Percentiles rank a stretch among this genome's conserved stretches.
phyloP scores from a whole-genome alignment of 2,329 filamentous ascomycete genomes.

The Myriosclerotinia duriaeana region DNA sequence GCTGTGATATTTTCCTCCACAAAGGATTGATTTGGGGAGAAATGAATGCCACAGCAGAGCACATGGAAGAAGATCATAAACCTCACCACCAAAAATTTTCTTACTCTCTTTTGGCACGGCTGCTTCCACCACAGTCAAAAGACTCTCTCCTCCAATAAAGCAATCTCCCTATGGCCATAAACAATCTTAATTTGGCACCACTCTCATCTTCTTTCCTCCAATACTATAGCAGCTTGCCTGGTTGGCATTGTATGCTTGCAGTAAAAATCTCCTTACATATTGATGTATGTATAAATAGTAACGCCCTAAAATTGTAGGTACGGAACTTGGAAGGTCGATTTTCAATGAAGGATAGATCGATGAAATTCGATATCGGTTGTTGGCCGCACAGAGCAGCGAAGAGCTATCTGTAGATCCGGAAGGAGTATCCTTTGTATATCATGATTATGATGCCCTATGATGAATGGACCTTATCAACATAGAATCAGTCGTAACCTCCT shows the following conservation, averaged over 20 bases:
- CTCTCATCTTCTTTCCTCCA: constrained; percentile 16
- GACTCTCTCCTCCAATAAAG: constrained; percentile 13
- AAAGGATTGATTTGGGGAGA: neutral
- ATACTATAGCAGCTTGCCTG: constrained; percentile 11
- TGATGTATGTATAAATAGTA: constrained; percentile 15
- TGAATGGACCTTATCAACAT: constrained; percentile 16
- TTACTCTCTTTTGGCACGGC: neutral
- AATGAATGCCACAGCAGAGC: constrained; percentile 4
- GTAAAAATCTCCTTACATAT: constrained; percentile 15
- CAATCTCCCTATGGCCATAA: constrained; percentile 16
- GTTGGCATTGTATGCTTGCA: constrained; percentile 15
- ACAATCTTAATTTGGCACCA: constrained; percentile 21
- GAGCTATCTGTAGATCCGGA: constrained; percentile 24
- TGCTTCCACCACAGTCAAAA: constrained; percentile 10
- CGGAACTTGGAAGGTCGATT: constrained; percentile 15
- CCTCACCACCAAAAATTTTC: constrained; percentile 17
- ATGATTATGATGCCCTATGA: constrained; percentile 17
- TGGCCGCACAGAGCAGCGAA: constrained; percentile 20
- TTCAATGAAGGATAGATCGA: constrained; percentile 24
- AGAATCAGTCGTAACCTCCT: constrained; percentile 43
- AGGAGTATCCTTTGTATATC: constrained; percentile 19
- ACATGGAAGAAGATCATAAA: constrained; percentile 4
- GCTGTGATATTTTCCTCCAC: neutral
- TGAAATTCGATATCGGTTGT: constrained; percentile 24
- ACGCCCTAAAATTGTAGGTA: constrained; percentile 6